These are phyloP conservation scores for Leccinum rimulosum DNA, from an alignment of 768 basidiomycete species.

Conservation along the genomic window DNA sequence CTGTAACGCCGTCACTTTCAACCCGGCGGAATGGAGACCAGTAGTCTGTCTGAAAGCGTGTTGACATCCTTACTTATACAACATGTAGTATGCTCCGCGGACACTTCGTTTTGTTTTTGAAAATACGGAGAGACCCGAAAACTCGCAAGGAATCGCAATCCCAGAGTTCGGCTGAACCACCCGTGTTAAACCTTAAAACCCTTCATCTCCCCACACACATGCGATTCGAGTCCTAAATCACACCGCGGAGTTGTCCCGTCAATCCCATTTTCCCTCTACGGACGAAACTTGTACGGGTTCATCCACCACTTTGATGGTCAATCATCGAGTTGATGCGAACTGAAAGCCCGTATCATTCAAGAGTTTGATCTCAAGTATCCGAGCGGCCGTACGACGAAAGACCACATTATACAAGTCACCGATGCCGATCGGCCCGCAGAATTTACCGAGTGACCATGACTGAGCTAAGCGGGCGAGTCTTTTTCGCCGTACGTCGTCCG, in stretches of 20 bases:
- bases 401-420: slow-evolving; percentile 4
- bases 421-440: slow-evolving; percentile 23
- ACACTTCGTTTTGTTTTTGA: not conserved
- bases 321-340: not conserved
- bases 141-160: not conserved
- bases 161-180: not conserved
- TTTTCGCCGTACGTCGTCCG: slow-evolving; percentile 24
- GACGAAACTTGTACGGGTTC: not conserved
- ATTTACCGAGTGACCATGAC: not conserved
- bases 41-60: not conserved
- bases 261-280: not conserved
- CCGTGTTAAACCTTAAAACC: slow-evolving; percentile 1
- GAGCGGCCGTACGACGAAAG: not conserved
- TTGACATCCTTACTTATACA: not conserved
- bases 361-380: not conserved
- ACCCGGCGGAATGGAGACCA: not conserved
- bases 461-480: slow-evolving; percentile 9
- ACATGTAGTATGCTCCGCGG: not conserved
- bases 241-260: not conserved
- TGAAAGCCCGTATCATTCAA: not conserved
- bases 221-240: not conserved
- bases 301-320: not conserved
- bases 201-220: not conserved
- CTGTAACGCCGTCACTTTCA: slow-evolving; percentile 12
- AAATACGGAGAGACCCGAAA: not conserved